Percentiles rank a stretch among this genome's conserved stretches.
Conservation (phyloP, 345 rosid genomes). For the Hibiscus trionum region DNA sequence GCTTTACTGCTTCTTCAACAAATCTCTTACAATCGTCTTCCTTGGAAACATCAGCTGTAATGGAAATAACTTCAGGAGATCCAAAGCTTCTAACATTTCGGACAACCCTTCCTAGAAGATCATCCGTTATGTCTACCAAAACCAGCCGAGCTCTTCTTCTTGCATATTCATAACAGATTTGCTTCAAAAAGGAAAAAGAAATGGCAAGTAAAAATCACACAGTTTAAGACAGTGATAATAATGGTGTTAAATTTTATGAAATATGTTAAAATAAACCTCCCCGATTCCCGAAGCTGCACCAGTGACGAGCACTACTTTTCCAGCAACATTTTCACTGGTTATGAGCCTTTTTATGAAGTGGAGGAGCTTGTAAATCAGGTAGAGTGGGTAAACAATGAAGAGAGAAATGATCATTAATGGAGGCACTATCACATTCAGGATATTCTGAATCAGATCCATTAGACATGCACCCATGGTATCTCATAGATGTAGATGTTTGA, state of each 20-base stretch:
- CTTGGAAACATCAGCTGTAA: constrained; percentile 22
- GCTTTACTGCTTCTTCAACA: constrained; percentile 12
- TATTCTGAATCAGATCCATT: constrained; percentile 16
- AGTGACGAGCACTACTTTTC: constrained; percentile 43
- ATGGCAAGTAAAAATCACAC: not conserved
- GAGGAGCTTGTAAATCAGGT: constrained; percentile 13
- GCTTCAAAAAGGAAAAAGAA: constrained; percentile 1
- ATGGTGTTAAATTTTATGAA: not conserved
- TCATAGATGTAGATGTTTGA: too few relatives aligned
- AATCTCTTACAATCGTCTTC: constrained; percentile 23
- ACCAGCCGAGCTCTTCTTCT: constrained; percentile 26
- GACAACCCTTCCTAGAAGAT: constrained; percentile 17
- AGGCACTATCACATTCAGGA: constrained; percentile 23
- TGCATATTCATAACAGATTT: constrained; percentile 28
- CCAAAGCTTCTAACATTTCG: constrained; percentile 20
- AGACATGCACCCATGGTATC: too few relatives aligned
- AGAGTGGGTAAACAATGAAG: constrained; percentile 16
- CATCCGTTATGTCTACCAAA: constrained; percentile 24
- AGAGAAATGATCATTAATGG: constrained; percentile 15
- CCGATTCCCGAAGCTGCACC: constrained; percentile 62
- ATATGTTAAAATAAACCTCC: constrained; percentile 24
- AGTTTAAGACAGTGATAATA: too few relatives aligned
- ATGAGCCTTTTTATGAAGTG: not conserved
- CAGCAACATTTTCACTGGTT: constrained; percentile 26
- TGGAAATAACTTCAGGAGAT: constrained; percentile 17